Percentiles rank a stretch among this genome's conserved stretches.
Evolutionary conservation across 768 basidiomycete species (phyloP).

Genomic region (Phylloporus scabripes): DNA sequence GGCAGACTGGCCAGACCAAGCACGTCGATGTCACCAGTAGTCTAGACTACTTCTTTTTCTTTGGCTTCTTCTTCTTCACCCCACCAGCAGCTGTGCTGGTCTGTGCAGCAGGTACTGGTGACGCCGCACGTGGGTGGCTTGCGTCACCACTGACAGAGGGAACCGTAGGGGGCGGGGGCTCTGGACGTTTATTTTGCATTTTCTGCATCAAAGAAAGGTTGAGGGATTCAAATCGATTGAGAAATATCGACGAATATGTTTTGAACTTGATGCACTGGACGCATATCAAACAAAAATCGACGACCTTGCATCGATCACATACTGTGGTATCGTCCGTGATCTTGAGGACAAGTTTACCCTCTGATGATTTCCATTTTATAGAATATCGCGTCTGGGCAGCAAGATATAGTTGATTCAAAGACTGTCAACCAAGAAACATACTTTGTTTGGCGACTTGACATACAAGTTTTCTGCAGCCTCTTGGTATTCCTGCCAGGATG

Average conservation of each 20-base stretch:
- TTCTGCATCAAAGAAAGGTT: slow-evolving; percentile 82
- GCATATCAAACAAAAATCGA: background rate
- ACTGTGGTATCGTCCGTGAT: slow-evolving; percentile 90
- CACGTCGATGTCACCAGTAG: slow-evolving; percentile 2
- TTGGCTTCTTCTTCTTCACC: slow-evolving; percentile 78
- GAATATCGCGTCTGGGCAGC: slow-evolving; percentile 72
- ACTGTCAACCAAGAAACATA: slow-evolving; percentile 31
- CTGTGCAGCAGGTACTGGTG: slow-evolving; percentile 31
- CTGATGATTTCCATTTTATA: slow-evolving; percentile 84
- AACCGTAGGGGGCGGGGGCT: slow-evolving; percentile 23
- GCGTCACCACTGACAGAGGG: slow-evolving; percentile 18
- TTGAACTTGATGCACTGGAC: slow-evolving; percentile 92
- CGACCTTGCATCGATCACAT: slow-evolving; percentile 28
- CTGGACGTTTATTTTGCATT: slow-evolving; percentile 64
- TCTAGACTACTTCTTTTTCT: slow-evolving; percentile 61
- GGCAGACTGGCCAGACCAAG: slow-evolving; percentile 6
- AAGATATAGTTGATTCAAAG: background rate
- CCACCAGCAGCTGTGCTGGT: slow-evolving; percentile 45
- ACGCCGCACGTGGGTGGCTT: slow-evolving; percentile 28
- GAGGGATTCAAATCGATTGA: slow-evolving; percentile 93
- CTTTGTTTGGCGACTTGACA: slow-evolving; percentile 68
- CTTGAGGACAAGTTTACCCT: slow-evolving; percentile 87
- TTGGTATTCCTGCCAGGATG: slow-evolving; percentile 86
- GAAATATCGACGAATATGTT: slow-evolving; percentile 88
- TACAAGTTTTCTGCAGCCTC: slow-evolving; percentile 87